These are phyloP conservation scores for Sonneratia alba DNA, from an alignment of 345 rosid genomes.

Conservation along the genomic window DNA sequence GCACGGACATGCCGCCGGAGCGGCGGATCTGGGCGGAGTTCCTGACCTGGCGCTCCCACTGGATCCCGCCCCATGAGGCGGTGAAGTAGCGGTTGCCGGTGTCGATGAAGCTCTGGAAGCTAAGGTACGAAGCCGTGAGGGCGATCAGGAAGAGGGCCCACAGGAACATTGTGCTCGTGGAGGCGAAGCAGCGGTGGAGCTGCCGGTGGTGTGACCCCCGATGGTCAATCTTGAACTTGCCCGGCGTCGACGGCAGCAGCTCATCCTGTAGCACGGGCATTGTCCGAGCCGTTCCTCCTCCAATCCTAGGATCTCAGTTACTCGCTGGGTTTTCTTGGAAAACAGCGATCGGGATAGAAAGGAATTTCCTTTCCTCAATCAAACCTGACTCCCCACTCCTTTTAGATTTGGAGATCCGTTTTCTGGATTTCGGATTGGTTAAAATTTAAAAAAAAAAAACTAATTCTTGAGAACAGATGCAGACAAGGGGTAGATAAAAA, in stretches of 20 bases:
- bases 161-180: slow-evolving; percentile 38
- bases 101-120: slow-evolving; percentile 37
- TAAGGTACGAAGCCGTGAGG: slow-evolving; percentile 39
- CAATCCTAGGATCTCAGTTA: too few relatives aligned
- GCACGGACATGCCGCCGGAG: slow-evolving; percentile 24
- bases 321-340: not conserved
- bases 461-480: slow-evolving; percentile 2
- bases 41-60: slow-evolving; percentile 27
- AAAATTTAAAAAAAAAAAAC: not conserved
- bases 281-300: not conserved
- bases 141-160: slow-evolving; percentile 45
- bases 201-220: slow-evolving; percentile 25
- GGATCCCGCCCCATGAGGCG: slow-evolving; percentile 27
- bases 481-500: not conserved
- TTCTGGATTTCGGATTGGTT: not conserved
- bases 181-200: slow-evolving; percentile 37
- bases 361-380: not conserved
- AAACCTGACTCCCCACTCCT: not conserved
- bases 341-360: not conserved
- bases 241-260: slow-evolving; percentile 43
- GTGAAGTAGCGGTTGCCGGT: slow-evolving; percentile 28
- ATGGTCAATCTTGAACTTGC: slow-evolving; percentile 43
- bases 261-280: slow-evolving; percentile 38
- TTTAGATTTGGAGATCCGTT: not conserved
- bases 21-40: slow-evolving; percentile 22